These are phyloP conservation scores for Eucalyptus victrix DNA, from an alignment of 345 rosid genomes.

Conservation along the genomic window DNA sequence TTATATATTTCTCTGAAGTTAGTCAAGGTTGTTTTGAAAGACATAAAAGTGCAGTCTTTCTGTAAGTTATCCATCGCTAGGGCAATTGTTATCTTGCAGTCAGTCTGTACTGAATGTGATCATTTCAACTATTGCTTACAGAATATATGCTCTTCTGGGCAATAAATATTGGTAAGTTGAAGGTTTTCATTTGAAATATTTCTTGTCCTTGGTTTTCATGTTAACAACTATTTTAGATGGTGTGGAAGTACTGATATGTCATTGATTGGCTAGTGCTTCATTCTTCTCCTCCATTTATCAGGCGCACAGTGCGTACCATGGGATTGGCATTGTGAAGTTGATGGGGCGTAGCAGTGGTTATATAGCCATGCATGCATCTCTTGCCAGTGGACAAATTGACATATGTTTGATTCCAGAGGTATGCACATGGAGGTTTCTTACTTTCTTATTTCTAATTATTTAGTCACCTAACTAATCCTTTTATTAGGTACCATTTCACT, in stretches of 20 bases:
- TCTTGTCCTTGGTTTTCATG: background rate
- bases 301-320: slow-evolving; percentile 99
- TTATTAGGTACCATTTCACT: slow-evolving; percentile 63
- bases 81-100: background rate
- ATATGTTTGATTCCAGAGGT: slow-evolving; percentile 99
- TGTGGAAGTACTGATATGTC: background rate
- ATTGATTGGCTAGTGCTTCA: background rate
- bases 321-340: slow-evolving; percentile 86
- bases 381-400: slow-evolving; percentile 97
- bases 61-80: background rate
- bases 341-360: slow-evolving; percentile 99
- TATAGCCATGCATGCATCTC: slow-evolving; percentile 96
- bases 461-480: background rate
- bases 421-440: background rate
- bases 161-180: background rate
- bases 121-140: background rate
- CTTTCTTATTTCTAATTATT: background rate
- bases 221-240: background rate
- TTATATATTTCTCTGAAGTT: background rate
- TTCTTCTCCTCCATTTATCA: background rate
- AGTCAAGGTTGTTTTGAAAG: background rate
- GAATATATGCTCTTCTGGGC: background rate
- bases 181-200: background rate
- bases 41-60: background rate
- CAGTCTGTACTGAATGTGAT: background rate